Conservation (phyloP, 2,329 filamentous ascomycete species). For the Alternaria atra region DNA sequence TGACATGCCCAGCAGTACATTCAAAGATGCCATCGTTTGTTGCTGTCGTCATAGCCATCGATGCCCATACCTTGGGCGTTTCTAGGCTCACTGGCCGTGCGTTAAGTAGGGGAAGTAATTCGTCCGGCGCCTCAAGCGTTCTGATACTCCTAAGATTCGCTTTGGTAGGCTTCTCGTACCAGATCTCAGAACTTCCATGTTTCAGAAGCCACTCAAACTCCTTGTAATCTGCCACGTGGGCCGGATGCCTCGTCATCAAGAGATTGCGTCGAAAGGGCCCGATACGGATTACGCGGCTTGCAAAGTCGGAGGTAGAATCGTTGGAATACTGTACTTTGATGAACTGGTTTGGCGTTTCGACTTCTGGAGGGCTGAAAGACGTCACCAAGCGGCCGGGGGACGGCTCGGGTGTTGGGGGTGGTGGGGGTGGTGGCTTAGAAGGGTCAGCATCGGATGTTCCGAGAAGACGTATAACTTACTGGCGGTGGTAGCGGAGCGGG, state of each 20-base stretch:
- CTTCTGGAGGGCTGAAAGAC: constrained; percentile 8
- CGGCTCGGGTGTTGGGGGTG: constrained; percentile 22
- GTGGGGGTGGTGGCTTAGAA: constrained; percentile 18
- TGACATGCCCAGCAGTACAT: constrained; percentile 27
- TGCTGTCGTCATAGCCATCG: too few species aligned
- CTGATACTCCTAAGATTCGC: constrained; percentile 22
- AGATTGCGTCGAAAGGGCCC: constrained; percentile 38
- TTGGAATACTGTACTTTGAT: constrained; percentile 34
- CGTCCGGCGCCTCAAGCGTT: constrained; percentile 11
- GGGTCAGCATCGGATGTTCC: background rate
- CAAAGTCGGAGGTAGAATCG: constrained; percentile 21
- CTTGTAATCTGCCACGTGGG: constrained; percentile 36
- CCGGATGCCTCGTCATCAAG: constrained; percentile 32
- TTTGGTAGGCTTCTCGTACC: constrained; percentile 42
- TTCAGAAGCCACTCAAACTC: constrained; percentile 43
- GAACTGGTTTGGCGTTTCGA: constrained; percentile 25
- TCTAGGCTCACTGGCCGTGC: constrained; percentile 31
- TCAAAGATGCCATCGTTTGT: too few species aligned
- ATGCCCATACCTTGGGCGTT: constrained; percentile 41
- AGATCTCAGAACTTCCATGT: constrained; percentile 34
- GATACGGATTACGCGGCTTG: constrained; percentile 29
- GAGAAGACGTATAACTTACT: background rate
- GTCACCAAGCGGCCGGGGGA: constrained; percentile 2
- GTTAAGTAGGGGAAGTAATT: constrained; percentile 22
- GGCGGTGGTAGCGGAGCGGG: constrained; percentile 20